These are phyloP conservation scores for Ceratocystis albifundus DNA, from an alignment of 2,329 filamentous ascomycete genomes.

Conservation along the genomic window DNA sequence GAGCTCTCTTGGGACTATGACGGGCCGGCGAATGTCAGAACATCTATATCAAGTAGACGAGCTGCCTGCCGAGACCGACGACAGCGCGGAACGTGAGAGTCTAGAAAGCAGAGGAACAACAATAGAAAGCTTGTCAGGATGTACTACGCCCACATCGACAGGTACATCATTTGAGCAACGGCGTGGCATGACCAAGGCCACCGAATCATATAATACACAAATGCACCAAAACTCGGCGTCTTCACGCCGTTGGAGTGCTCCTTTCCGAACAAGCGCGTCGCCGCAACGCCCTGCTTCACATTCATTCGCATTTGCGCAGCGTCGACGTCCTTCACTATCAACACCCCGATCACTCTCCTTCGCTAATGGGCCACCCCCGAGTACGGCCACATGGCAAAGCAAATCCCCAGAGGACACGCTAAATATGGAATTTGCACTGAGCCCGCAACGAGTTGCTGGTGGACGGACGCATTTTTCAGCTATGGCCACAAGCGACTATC, in stretches of 20 bases:
- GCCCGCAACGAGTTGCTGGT: not conserved
- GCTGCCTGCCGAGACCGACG: slow-evolving; percentile 7
- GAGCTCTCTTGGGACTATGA: not conserved
- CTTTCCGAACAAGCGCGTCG: slow-evolving; percentile 7
- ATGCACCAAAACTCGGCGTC: not conserved
- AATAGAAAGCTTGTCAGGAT: not conserved
- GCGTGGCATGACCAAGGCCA: not conserved
- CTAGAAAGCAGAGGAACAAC: not conserved
- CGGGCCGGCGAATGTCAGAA: slow-evolving; percentile 15
- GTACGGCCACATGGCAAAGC: not conserved
- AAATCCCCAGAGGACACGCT: not conserved
- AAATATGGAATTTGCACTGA: not conserved
- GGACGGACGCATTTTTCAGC: not conserved
- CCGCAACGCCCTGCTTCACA: slow-evolving; percentile 17
- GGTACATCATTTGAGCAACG: not conserved
- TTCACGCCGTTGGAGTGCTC: slow-evolving; percentile 4
- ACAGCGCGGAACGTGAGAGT: not conserved
- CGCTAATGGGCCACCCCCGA: slow-evolving; percentile 20
- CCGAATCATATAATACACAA: not conserved
- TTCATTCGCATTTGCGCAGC: slow-evolving; percentile 21
- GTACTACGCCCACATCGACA: slow-evolving; percentile 10
- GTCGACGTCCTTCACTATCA: slow-evolving; percentile 17
- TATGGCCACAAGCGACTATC: not conserved
- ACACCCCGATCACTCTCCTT: slow-evolving; percentile 21
- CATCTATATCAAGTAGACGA: slow-evolving; percentile 21